Percentiles rank a stretch among this genome's conserved stretches.
These are phyloP conservation scores for Cenchrus purpureus DNA, from an alignment of 176 grass and related monocot genomes.

Conservation along the genomic window DNA sequence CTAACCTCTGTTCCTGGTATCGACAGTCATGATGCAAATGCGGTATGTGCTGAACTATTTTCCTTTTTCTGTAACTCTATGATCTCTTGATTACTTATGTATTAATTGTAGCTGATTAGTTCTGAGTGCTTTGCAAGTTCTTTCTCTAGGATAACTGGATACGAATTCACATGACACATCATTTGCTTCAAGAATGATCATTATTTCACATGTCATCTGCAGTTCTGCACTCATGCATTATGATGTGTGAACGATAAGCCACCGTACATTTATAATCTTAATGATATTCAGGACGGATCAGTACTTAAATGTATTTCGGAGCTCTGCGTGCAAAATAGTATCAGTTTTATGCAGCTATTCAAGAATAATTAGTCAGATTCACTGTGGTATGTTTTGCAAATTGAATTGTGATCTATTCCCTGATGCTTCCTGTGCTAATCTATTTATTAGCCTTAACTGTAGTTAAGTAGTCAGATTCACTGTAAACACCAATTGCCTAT, in stretches of 20 bases:
- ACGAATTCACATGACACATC: background rate
- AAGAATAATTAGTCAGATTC: background rate
- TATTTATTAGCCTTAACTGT: background rate
- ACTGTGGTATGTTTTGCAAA: background rate
- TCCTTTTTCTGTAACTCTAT: too few species aligned
- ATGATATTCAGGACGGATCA: background rate
- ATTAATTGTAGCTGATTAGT: too few species aligned
- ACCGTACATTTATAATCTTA: background rate
- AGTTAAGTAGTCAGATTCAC: too few species aligned
- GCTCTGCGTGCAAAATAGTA: background rate
- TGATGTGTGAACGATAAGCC: background rate
- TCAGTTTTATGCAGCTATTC: background rate
- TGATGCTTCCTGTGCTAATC: background rate
- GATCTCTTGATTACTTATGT: too few species aligned
- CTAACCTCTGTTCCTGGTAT: too few species aligned
- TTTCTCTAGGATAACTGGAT: background rate
- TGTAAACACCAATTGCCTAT: too few species aligned
- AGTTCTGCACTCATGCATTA: background rate
- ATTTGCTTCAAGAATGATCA: background rate
- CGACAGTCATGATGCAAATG: too few species aligned
- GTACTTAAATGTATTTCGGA: background rate
- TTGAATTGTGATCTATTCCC: background rate
- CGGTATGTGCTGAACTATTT: too few species aligned
- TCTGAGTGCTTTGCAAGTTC: too few species aligned
- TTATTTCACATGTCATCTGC: conserved; percentile 16